Evolutionary conservation across 495 filamentous ascomycete species (phyloP), one percentile per base, ranked within the genome.

Genomic region (Tirmania nivea): DNA sequence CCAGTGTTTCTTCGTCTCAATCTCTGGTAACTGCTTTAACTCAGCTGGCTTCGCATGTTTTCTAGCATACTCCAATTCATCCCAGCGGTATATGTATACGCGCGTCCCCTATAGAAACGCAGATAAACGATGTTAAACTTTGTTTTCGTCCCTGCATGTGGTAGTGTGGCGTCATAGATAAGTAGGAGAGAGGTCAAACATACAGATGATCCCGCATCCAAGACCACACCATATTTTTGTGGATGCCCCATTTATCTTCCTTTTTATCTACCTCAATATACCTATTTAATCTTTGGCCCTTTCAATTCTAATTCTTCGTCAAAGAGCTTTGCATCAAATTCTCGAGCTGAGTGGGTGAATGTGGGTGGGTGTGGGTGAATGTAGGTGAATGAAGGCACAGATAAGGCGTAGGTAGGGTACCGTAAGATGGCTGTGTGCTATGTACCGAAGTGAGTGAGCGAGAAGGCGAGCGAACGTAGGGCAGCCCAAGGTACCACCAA

Each of bases 21-120:
- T 70, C 54, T 78, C 77, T 4, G 90, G 92, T 8, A 97, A 69
- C 34, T 74, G 77, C 51, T 75, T 71, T 49, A 92, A 64, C 16
- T 86, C 75, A 34, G 78, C 65, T 34, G 65, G 60, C 49, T 73
- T 70, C 12, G 78, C 79, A 35, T 75, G 66, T 56, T 79, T 74
- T 48, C 76, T 75, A 50, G 85, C 83, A 54, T 73, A 73, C 1
- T 74, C 69, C 56, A 77, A 79, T 59, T 93, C 80, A 57, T 88
- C 71, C 89, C 90, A 97, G 68, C 75, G 74, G 69, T 97, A 97
- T 49, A 97, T 78, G 65, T 97, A 82, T 54, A 94, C 72, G 63
- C 92, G 83, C 60, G 87, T 96, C 61, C 90, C 90, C 48, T 50
- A 31, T 25, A 20, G 6, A 50, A 14, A n/a, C 34, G 4, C 12